Conservation (phyloP, 805 yeast genomes). For the Starmerella sp. region DNA sequence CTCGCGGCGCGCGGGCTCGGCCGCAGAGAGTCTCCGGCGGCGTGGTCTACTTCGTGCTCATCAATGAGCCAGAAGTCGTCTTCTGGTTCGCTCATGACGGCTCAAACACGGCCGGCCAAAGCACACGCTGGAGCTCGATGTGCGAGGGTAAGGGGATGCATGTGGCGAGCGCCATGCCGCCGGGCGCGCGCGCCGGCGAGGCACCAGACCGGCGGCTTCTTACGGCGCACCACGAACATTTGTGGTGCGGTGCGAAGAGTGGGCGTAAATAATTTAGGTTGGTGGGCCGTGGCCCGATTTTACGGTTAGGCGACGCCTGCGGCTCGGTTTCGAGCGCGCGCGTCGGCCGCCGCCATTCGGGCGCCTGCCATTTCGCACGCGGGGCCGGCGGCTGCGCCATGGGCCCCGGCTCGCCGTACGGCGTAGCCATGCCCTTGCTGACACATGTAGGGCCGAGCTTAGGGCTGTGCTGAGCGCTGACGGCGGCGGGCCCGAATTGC, state of each 20-base stretch:
- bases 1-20: background rate
- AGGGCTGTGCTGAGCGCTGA: background rate
- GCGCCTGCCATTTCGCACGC: no score
- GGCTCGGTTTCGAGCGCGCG: no score
- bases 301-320: no score
- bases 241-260: no score
- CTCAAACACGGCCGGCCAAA: background rate
- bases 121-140: background rate
- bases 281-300: no score
- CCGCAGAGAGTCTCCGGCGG: background rate
- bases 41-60: background rate
- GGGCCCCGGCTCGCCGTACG: no score
- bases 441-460: background rate
- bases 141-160: background rate
- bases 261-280: no score
- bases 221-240: no score
- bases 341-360: no score
- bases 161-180: background rate
- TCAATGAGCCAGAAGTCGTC: slow-evolving; percentile 24
- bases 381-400: no score
- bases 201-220: no score
- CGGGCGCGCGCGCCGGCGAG: no score
- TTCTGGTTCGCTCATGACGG: slow-evolving; percentile 10
- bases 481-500: background rate
- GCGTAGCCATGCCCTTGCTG: background rate